Evolutionary conservation across 2,329 filamentous ascomycete species (phyloP).

Genomic region (Diaporthe amygdali): DNA sequence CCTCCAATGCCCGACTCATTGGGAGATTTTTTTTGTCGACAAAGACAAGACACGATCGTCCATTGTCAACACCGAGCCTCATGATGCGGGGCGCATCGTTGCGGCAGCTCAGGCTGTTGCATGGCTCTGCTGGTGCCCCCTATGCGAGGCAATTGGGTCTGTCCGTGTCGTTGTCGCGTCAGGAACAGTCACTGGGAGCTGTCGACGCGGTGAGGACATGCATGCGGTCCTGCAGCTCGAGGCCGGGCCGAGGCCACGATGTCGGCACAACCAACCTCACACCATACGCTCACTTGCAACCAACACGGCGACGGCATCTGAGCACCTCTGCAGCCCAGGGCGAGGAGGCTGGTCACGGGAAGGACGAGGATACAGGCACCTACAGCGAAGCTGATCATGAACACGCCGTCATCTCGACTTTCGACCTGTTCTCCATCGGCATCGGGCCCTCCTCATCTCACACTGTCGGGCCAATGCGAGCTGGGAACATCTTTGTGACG

Average conservation of each 20-base stretch:
- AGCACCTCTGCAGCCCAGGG: not conserved
- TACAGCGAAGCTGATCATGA: slow-evolving; percentile 56
- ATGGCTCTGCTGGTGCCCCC: not conserved
- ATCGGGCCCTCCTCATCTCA: slow-evolving; percentile 58
- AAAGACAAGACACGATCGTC: not conserved
- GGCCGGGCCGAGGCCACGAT: not conserved
- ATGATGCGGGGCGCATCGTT: slow-evolving; percentile 17
- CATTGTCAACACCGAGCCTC: not conserved
- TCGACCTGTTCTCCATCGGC: slow-evolving; percentile 57
- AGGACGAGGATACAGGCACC: slow-evolving; percentile 38
- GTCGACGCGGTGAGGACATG: not conserved
- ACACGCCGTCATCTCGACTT: slow-evolving; percentile 57
- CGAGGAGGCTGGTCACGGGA: not conserved
- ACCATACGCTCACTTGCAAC: not conserved
- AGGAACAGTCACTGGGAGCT: not conserved
- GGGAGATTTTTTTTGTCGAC: not conserved
- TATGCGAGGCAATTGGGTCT: not conserved
- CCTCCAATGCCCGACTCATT: not conserved
- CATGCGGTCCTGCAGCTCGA: not conserved
- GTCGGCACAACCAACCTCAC: not conserved
- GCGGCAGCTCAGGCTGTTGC: slow-evolving; percentile 22
- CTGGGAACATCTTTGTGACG: slow-evolving; percentile 55
- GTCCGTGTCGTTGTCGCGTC: not conserved
- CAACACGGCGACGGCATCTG: not conserved
- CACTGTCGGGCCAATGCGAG: slow-evolving; percentile 57